Base-by-base conservation (phyloP, 768 basidiomycete species). In the Termitomyces sp. region DNA sequence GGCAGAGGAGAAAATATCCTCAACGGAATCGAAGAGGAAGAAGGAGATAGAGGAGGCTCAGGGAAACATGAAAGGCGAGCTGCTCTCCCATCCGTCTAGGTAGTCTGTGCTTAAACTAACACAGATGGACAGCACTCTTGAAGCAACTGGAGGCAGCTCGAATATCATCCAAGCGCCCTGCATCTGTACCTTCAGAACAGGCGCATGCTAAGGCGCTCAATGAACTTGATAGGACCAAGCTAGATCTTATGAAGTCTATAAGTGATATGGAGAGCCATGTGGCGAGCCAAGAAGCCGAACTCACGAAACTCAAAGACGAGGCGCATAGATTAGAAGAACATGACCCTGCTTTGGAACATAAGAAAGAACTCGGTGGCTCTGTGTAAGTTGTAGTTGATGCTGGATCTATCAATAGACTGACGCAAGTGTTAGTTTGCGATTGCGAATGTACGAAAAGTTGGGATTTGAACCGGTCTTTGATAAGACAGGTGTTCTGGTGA, bases 281-380 rank as follows among this genome's bases (percentile, higher is more conserved):
- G 6, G 83, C 83, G 6, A 82, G 80, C 64, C 85, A 83, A 64
- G 88, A 92, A 64, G 85, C 82, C 2, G 88, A 90, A 65, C 79
- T 90, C 0, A 76, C 87, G 7, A 74, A 77, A 5, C 73, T 92
- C 58, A 88, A 87, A 63, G 87, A 87, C 54, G 83, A 85, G 60
- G 79, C 80, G 0, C 77, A 78, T 33, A 70, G 68, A 43, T 68
- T 90, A 59, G 89, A 92, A 66, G 78, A 78, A 43, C 84, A 81
- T 53, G 90, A 92, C 68, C 86, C 88, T 22, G 86, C 88, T 7
- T 69, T 77, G 20, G 88, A 90, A 59, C 89, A 90, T 61, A 83
- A 82, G 58, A 80, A 76, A 48, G 84, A 89, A 53, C 70, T 92
- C 38, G 86, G 88, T 64, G 83, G 86, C 20, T 82, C 82, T 45